Base-by-base conservation (phyloP, 768 basidiomycete species). In the Neoboletus subvelutipes region DNA sequence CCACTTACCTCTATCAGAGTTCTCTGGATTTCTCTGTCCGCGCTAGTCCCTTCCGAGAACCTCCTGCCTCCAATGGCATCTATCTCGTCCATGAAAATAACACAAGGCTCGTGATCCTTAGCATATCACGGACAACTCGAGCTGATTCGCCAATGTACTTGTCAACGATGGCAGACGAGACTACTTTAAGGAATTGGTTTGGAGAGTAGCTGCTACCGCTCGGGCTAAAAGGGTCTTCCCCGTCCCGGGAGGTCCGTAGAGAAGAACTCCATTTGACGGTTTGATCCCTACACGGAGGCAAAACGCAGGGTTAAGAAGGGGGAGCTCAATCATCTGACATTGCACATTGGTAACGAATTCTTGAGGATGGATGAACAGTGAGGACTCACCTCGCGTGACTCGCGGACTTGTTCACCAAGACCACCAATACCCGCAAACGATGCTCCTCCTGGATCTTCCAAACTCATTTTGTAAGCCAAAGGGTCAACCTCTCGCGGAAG, bases 111-210 rank as follows among this genome's bases (percentile, higher is more conserved):
- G 69, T 99, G 95, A 72, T 99, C 96, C 58, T 80, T 83, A 13
- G 97, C 97, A 73, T 98, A 99, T 26, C 97, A 63, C 97, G 83
- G 26, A 99, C 88, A 10, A 98, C 85, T 51, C 97, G 84, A 22
- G 97, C 97, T 56, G 91, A 94, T 77, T 98, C 97, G 64, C 97
- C 97, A 47, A 99, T 98, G 71, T 98, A 99, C 75, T 98, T 94
- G 79, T 94, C 88, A 59, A 98, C 91, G 64, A 99, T 98, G 17
- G 97, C 97, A 24, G 94, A 97, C 3, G 94, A 95, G 48, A 98
- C 97, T 51, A 99, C 96, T 73, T 98, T 98, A 47, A 98, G 83
- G 80, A 99, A 71, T 98, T 98, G 54, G 95, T 98, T 64, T 91
- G 83, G 28, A 96, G 81, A 3, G 90, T 96, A 18, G 94, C 94